Evolutionary conservation across 345 rosid genomes (phyloP), one percentile per base, ranked within the genome.

Genomic region (Durio zibethinus): DNA sequence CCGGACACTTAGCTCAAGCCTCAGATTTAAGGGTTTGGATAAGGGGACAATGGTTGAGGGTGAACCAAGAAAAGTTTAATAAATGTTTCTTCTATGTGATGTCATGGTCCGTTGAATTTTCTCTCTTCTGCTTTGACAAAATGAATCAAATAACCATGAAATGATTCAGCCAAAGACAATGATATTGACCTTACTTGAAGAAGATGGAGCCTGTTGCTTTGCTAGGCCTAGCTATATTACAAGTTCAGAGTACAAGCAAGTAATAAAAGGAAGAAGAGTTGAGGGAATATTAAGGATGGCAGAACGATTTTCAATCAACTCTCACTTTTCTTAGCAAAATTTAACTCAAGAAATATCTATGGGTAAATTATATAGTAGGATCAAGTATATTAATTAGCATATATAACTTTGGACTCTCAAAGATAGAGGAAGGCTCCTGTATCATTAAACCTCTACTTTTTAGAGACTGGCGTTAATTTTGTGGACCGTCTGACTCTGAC

Each of bases 401-500:
- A n/a, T n/a, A n/a, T n/a, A 38, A 38, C 0, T 59, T 15, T 21
- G 10, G 5, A 16, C 7, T 61, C 21, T 36, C 4, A 21, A 42
- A 67, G 33, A 67, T 43, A 11, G 36, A 45, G 15, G 47, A 47
- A 25, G 57, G 23, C 56, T 15, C 7, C 56, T 2, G 56, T 47
- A 47, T 70, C 59, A 70, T 47, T 70, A 25, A 25, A 23, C 2
- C 10, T 12, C 53, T 23, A 21, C 72, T 42, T n/a, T 66, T 10
- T n/a, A n/a, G 12, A 64, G 47, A 38, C 15, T 9, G 2, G 72
- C 14, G 4, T 63, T 66, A 66, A 21, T 66, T 4, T 40, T 42
- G 56, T 68, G 73, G 21, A 69, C 73, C 73, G 27, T 45, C 38
- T 66, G 71, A 40, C 21, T 38, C 43, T 21, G 61, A 25, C 35